Percentiles rank a stretch among this genome's conserved stretches.
Evolutionary conservation across 2,329 filamentous ascomycete genomes (phyloP).

Genomic region (Colletotrichum sp.): DNA sequence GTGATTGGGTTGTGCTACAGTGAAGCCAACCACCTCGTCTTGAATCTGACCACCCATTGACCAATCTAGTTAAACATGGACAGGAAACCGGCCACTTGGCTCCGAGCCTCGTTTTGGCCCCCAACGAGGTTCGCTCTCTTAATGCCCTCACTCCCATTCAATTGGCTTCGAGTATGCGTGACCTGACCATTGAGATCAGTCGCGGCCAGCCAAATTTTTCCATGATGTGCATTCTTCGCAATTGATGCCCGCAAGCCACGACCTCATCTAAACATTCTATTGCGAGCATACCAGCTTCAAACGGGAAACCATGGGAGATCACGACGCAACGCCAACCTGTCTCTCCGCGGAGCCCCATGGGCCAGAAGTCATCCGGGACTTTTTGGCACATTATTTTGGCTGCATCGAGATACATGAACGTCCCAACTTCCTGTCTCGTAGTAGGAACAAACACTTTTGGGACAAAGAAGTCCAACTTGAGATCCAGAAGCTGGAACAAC

Average conservation of each 20-base stretch:
- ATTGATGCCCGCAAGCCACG: no score
- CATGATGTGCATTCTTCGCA: no score
- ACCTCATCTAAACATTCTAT: neutral
- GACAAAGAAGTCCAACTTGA: neutral
- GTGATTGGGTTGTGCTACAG: neutral
- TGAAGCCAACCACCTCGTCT: neutral
- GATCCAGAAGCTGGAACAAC: neutral
- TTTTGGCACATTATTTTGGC: neutral
- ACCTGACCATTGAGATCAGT: neutral
- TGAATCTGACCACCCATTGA: neutral
- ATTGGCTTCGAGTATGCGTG: rapidly evolving
- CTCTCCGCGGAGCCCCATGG: neutral
- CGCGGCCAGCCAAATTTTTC: no score
- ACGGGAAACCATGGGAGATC: neutral
- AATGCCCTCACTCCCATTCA: neutral
- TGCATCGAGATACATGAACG: neutral
- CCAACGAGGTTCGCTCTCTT: neutral
- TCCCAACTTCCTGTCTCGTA: neutral
- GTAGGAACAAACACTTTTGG: neutral
- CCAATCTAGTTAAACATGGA: neutral
- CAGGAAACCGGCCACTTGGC: neutral
- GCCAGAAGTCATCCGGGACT: neutral
- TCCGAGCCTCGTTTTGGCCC: neutral
- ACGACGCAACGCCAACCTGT: neutral
- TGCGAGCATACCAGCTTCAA: no score